These are phyloP conservation scores for Paramyrothecium sp. DNA, from an alignment of 2,329 filamentous ascomycete genomes.

Conservation along the genomic window DNA sequence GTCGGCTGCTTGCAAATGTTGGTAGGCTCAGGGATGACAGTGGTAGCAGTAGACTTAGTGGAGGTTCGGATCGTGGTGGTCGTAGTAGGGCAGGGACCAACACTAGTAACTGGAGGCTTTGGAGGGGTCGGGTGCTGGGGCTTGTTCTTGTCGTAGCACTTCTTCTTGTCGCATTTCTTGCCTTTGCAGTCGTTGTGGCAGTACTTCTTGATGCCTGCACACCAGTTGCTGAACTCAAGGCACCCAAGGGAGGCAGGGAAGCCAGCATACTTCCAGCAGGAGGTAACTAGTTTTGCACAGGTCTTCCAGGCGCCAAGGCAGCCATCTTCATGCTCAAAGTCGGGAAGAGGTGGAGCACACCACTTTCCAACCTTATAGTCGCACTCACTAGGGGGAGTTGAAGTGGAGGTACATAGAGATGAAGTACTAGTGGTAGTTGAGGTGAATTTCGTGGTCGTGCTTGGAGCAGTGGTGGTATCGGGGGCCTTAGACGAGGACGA, in stretches of 20 bases:
- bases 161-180: constrained; percentile 37
- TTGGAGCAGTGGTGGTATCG: constrained; percentile 7
- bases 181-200: constrained; percentile 36
- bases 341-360: constrained; percentile 49
- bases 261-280: constrained; percentile 51
- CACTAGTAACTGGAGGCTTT: constrained; percentile 29
- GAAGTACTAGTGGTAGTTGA: constrained; percentile 11
- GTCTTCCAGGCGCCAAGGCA: constrained; percentile 43
- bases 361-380: constrained; percentile 55
- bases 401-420: constrained; percentile 44
- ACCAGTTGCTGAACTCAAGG: constrained; percentile 51
- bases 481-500: not conserved
- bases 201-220: constrained; percentile 40
- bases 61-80: constrained; percentile 26
- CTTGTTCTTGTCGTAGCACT: constrained; percentile 40
- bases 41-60: constrained; percentile 27
- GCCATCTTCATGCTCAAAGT: constrained; percentile 39
- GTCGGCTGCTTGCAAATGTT: constrained; percentile 52
- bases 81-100: constrained; percentile 28
- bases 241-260: constrained; percentile 49
- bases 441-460: constrained; percentile 12
- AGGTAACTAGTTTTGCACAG: constrained; percentile 44
- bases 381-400: constrained; percentile 43
- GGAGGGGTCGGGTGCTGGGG: constrained; percentile 33
- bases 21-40: constrained; percentile 44